A percentile compares a stretch with the other conserved stretches of the same genome.
These are phyloP conservation scores for Phoma sp. DNA, from an alignment of 2,329 filamentous ascomycete genomes.

Conservation along the genomic window DNA sequence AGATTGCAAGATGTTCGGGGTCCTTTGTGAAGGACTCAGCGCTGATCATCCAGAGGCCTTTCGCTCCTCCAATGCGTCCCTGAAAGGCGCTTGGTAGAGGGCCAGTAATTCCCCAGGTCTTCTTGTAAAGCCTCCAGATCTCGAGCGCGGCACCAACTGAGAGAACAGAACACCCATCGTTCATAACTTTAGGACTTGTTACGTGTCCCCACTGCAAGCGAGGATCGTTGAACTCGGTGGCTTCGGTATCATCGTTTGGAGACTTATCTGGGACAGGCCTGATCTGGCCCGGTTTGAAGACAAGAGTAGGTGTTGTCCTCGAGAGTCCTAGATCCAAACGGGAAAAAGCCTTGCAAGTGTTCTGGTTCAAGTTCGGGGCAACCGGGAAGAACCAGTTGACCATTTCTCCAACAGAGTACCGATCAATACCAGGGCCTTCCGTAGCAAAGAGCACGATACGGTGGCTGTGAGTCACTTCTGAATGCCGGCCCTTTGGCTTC, in stretches of 20 bases:
- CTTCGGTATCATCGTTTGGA: slow-evolving; percentile 46
- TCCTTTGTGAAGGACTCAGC: slow-evolving; percentile 54
- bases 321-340: slow-evolving; percentile 54
- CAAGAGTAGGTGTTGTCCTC: slow-evolving; percentile 46
- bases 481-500: slow-evolving; percentile 31
- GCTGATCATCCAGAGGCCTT: slow-evolving; percentile 77
- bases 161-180: slow-evolving; percentile 68
- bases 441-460: slow-evolving; percentile 49
- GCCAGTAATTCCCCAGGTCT: slow-evolving; percentile 65
- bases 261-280: slow-evolving; percentile 35
- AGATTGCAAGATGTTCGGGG: slow-evolving; percentile 54
- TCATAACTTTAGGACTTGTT: slow-evolving; percentile 48
- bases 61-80: slow-evolving; percentile 74
- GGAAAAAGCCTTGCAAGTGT: slow-evolving; percentile 53
- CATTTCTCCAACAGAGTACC: slow-evolving; percentile 34
- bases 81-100: slow-evolving; percentile 73
- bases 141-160: slow-evolving; percentile 65
- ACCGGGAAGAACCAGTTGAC: slow-evolving; percentile 53
- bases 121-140: slow-evolving; percentile 60
- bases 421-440: slow-evolving; percentile 36
- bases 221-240: slow-evolving; percentile 47
- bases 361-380: slow-evolving; percentile 42
- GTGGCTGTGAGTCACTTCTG: slow-evolving; percentile 24
- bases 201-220: slow-evolving; percentile 30
- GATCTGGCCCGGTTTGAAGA: slow-evolving; percentile 50